Base-by-base conservation (phyloP, 2,329 filamentous ascomycete genomes). In the Sphaerulina vaccinii region DNA sequence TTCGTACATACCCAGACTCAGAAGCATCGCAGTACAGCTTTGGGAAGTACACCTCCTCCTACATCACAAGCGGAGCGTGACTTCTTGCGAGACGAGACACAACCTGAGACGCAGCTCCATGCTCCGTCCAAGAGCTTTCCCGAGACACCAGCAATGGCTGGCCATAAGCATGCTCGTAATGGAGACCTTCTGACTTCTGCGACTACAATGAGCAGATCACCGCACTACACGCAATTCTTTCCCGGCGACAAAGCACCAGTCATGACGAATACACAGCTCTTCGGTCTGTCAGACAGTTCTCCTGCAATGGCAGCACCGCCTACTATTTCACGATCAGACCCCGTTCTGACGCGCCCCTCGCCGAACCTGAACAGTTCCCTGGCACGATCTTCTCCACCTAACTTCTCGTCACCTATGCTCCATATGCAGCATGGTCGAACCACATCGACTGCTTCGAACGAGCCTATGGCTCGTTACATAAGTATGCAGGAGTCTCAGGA, bases 401-500 rank as follows among this genome's bases (percentile, higher is more conserved):
- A 24, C 5, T 49, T 49, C 45, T 40, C 45, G 13, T 49, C 45
- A 15, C 45, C 45, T 6, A 27, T 33, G 13, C 36, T 40, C 13
- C 37, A 27, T 16, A 23, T 23, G n/a, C 24, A 16, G 37, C 45
- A 16, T 32, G 36, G 23, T n/a, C 18, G 13, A 33, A 10, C 24
- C 19, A n/a, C 19, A 9, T n/a, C 36, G 27, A 40, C 5, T 22
- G 37, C 24, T 18, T 27, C 37, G 15, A 13, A 18, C n/a, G 45
- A 49, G 16, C 45, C 45, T 3, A 32, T 40, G 27, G 38, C 40
- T 38, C 29, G 21, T 16, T 50, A 50, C 13, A 67, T 68, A 29
- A 71, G 71, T 22, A 73, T 74, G 69, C 67, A 70, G 45, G 70
- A 75, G 54, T 75, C 73, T 24, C 73, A 76, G 41, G 71, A 75